Evolutionary conservation across 345 rosid genomes (phyloP), one percentile per base, ranked within the genome.

Genomic region (Cardamine occulta): DNA sequence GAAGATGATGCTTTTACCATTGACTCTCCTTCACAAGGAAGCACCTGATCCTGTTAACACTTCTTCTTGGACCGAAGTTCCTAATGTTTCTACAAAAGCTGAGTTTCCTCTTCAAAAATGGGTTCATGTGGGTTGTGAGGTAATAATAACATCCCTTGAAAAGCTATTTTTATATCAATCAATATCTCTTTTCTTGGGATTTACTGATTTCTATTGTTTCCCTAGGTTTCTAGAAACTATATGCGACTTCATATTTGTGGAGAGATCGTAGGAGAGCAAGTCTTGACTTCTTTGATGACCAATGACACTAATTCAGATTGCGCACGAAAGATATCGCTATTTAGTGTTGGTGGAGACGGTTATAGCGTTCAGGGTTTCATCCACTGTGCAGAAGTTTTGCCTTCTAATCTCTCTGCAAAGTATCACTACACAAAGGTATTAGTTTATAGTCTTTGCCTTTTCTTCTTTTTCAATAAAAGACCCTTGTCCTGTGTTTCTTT

Each of bases 81-180:
- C 77, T 5, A 76, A 82, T 44, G 84, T 84, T 55, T 82, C 85
- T 24, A 69, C 79, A 63, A 77, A 55, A 29, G 35, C 42, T 61
- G 88, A 81, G 79, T 80, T 85, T 64, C 88, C 91, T 47, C 77
- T 82, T 66, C 87, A 80, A 64, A 84, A 80, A 77, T 90, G 96
- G 94, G 74, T 86, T 52, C 96, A 90, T 80, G 88, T 93, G 58
- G 91, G 88, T 56, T 93, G 89, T 34, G 86, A 87, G 93, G 96
- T 87, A 73, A 66, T 87, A 73, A 66, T 72, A 42, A 11, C 15
- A 45, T 31, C 24, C 66, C 58, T 19, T 7, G 17, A 26, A 18
- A 23, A n/a, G 14, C 14, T 18, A 26, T 13, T 64, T n/a, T 31
- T 13, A 24, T 2, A 15, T 34, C 18, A 11, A 28, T 6, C 32